Conservation (phyloP, 2,329 filamentous ascomycete genomes). For the Cryphonectria naterciae region DNA sequence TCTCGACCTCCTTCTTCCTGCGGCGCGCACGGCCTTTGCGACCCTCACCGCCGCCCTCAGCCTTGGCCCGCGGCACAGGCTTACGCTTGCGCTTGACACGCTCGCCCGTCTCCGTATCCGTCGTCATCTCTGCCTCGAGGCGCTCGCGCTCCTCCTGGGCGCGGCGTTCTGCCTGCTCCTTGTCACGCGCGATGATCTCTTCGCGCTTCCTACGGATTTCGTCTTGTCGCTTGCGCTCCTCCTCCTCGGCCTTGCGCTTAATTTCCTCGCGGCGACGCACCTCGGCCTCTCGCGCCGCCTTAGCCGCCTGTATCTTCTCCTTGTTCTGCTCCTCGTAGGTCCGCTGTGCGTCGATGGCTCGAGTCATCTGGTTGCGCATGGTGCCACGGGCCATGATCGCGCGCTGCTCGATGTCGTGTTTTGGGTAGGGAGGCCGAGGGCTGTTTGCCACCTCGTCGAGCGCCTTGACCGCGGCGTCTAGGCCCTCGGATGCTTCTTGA, state of each 20-base stretch:
- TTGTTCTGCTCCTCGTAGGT: slow-evolving; percentile 95
- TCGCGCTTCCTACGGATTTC: slow-evolving; percentile 87
- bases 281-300: slow-evolving; percentile 80
- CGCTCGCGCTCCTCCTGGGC: slow-evolving; percentile 70
- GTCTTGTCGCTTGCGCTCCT: slow-evolving; percentile 73
- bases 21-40: slow-evolving; percentile 45
- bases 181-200: slow-evolving; percentile 76
- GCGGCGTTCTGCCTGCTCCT: slow-evolving; percentile 71
- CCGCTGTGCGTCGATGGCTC: slow-evolving; percentile 79
- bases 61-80: slow-evolving; percentile 40
- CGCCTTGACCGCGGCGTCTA: slow-evolving; percentile 82
- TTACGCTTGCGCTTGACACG: slow-evolving; percentile 79
- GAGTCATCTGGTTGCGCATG: slow-evolving; percentile 87
- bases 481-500: slow-evolving; percentile 75
- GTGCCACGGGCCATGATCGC: slow-evolving; percentile 98
- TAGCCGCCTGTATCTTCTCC: slow-evolving; percentile 80
- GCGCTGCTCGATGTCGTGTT: slow-evolving; percentile 87
- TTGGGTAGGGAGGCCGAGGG: slow-evolving; percentile 81
- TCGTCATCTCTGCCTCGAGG: slow-evolving; percentile 78
- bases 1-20: slow-evolving; percentile 64
- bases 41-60: slow-evolving; percentile 40
- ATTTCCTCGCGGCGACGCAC: slow-evolving; percentile 77
- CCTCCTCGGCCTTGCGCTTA: slow-evolving; percentile 67
- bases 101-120: slow-evolving; percentile 81
- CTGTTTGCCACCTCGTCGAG: slow-evolving; percentile 66